Percentiles rank a stretch among this genome's conserved stretches.
Conservation (phyloP, 345 rosid species). For the Chamaenerion angustifolium region DNA sequence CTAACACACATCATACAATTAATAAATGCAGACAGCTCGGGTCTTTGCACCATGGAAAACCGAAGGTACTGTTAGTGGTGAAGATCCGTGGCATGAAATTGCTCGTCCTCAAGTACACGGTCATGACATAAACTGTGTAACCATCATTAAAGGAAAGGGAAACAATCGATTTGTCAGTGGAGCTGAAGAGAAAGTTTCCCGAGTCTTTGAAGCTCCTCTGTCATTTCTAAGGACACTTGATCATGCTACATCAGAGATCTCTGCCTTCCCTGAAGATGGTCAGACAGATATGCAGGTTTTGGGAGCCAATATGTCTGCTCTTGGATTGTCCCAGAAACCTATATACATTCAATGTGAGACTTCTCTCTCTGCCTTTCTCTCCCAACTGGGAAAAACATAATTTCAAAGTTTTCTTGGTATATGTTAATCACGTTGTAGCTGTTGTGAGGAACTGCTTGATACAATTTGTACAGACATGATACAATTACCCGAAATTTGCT, state of each 20-base stretch:
- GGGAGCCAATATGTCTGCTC: conserved; percentile 96
- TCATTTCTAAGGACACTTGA: conserved; percentile 73
- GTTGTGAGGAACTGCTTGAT: too few species aligned
- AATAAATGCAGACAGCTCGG: conserved; percentile 51
- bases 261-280: conserved; percentile 36
- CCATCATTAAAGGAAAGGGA: conserved; percentile 68
- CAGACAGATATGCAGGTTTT: conserved; percentile 56
- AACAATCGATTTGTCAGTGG: conserved; percentile 91
- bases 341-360: conserved; percentile 53
- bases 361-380: not conserved
- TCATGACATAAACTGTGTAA: conserved; percentile 76
- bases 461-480: too few species aligned
- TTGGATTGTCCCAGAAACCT: conserved; percentile 95
- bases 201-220: conserved; percentile 89
- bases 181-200: conserved; percentile 90
- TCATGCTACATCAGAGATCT: conserved; percentile 34
- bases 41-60: conserved; percentile 72
- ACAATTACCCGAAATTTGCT: too few species aligned
- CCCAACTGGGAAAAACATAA: not conserved
- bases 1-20: conserved; percentile 2
- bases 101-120: conserved; percentile 98
- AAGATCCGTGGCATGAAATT: conserved; percentile 73
- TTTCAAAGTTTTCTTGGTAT: too few species aligned
- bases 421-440: too few species aligned
- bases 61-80: conserved; percentile 17